Conservation (phyloP, 352 stramenopile species). For the Phytophthora melonis region DNA sequence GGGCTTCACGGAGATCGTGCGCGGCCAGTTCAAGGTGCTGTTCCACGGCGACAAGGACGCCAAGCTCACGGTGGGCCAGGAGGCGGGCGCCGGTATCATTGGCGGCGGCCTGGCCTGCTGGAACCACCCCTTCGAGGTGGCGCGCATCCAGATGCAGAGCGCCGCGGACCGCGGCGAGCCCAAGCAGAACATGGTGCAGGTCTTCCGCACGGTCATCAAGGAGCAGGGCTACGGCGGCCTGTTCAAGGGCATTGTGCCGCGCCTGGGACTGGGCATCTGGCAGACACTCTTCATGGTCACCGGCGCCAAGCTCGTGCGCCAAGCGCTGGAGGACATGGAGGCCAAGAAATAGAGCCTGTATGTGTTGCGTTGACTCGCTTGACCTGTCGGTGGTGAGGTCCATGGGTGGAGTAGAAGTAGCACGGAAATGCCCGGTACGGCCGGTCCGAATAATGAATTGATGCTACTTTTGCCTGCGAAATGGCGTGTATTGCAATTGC, state of each 20-base stretch:
- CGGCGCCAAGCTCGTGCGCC: conserved; percentile 90
- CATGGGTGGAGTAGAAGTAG: conserved; percentile 2
- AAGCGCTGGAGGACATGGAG: conserved; percentile 77
- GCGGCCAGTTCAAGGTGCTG: conserved; percentile 83
- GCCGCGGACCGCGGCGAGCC: conserved; percentile 88
- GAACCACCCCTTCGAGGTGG: conserved; percentile 94
- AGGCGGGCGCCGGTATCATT: conserved; percentile 87
- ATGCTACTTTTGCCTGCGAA: conserved; percentile 11
- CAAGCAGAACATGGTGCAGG: conserved; percentile 92
- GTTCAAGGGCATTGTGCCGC: conserved; percentile 93
- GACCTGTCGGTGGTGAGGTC: not conserved
- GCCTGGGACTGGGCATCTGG: conserved; percentile 89
- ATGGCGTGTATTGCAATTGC: not conserved
- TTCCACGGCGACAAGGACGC: conserved; percentile 87
- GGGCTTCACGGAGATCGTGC: conserved; percentile 92
- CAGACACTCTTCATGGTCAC: conserved; percentile 95
- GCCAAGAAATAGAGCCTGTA: conserved; percentile 42
- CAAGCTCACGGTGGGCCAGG: conserved; percentile 90
- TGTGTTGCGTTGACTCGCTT: conserved; percentile 12
- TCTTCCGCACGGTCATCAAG: conserved; percentile 88
- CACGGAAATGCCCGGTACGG: conserved; percentile 15
- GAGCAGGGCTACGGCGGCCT: conserved; percentile 85
- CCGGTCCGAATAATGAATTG: conserved; percentile 31
- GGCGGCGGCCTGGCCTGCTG: conserved; percentile 89
- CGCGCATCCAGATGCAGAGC: conserved; percentile 93